Conservation (phyloP, 1,139 yeast species). For the Chernovozyma sophiae-reginae region DNA sequence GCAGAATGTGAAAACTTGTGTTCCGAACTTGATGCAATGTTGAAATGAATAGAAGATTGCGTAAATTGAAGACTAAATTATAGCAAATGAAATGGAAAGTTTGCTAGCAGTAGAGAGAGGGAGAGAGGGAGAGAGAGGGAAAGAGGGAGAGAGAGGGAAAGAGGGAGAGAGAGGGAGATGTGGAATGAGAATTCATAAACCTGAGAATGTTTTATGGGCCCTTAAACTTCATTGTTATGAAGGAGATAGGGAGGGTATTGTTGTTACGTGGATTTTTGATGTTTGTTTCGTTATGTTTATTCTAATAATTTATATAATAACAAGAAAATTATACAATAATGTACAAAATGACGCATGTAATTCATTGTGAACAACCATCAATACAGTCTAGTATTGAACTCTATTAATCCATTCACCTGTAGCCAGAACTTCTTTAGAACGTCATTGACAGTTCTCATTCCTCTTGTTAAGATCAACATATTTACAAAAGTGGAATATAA, state of each 20-base stretch:
- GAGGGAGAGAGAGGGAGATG: too few relatives aligned
- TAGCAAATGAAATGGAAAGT: not conserved
- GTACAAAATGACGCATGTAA: too few relatives aligned
- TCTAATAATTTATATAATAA: too few relatives aligned
- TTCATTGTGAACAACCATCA: too few relatives aligned
- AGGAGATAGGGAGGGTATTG: too few relatives aligned
- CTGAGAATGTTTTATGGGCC: too few relatives aligned
- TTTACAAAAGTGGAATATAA: slow-evolving; percentile 41
- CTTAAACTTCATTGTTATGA: too few relatives aligned
- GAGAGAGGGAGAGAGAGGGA: too few relatives aligned
- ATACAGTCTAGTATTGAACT: slow-evolving; percentile 23
- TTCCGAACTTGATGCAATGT: slow-evolving; percentile 42
- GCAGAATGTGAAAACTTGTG: slow-evolving; percentile 61
- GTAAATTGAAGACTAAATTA: not conserved
- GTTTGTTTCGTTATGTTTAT: too few relatives aligned
- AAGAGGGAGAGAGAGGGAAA: too few relatives aligned
- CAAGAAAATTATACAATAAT: too few relatives aligned
- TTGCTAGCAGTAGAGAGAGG: not conserved
- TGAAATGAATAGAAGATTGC: slow-evolving; percentile 11
- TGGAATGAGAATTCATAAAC: not conserved
- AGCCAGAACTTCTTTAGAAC: slow-evolving; percentile 67
- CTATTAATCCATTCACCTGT: slow-evolving; percentile 44
- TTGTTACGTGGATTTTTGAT: too few relatives aligned
- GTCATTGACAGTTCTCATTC: slow-evolving; percentile 55
- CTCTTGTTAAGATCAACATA: slow-evolving; percentile 59